These are phyloP conservation scores for Mesembryanthemum crystallinum DNA, from an alignment of 148 eudicot genomes.

Conservation along the genomic window DNA sequence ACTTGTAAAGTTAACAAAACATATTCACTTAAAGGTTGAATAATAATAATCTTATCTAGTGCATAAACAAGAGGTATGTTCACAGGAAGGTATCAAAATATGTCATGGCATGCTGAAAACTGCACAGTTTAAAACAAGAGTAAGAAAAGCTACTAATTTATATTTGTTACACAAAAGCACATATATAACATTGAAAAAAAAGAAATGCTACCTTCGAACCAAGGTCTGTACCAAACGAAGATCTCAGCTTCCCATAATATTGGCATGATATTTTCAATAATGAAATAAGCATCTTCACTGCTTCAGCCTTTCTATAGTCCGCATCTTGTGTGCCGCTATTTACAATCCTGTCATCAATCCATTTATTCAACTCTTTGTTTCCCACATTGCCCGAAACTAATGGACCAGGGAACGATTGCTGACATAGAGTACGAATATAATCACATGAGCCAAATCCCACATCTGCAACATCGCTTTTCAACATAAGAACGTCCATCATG, in stretches of 20 bases:
- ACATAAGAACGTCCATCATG: constrained; percentile 52
- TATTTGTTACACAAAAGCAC: background rate
- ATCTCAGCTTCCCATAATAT: constrained; percentile 75
- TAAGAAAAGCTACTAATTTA: background rate
- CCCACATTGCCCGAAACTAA: constrained; percentile 69
- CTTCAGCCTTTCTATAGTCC: constrained; percentile 42
- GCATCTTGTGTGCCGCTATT: constrained; percentile 29
- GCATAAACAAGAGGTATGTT: background rate
- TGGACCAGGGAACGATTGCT: constrained; percentile 64
- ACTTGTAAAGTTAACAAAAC: background rate
- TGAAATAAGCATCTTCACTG: constrained; percentile 60
- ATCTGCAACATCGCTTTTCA: constrained; percentile 36
- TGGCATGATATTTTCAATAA: constrained; percentile 76
- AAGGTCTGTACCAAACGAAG: constrained; percentile 56
- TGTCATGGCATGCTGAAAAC: background rate
- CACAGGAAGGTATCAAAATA: background rate
- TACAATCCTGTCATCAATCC: constrained; percentile 75
- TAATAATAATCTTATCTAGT: background rate
- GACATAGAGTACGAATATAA: constrained; percentile 56
- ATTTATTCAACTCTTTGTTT: constrained; percentile 69
- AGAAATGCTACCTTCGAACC: constrained; percentile 30
- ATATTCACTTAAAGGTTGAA: background rate
- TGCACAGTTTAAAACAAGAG: background rate
- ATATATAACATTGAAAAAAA: background rate
- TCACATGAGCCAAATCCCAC: constrained; percentile 33